These are phyloP conservation scores for Penicillium brevicompactum DNA, from an alignment of 2,329 filamentous ascomycete genomes.

Conservation along the genomic window DNA sequence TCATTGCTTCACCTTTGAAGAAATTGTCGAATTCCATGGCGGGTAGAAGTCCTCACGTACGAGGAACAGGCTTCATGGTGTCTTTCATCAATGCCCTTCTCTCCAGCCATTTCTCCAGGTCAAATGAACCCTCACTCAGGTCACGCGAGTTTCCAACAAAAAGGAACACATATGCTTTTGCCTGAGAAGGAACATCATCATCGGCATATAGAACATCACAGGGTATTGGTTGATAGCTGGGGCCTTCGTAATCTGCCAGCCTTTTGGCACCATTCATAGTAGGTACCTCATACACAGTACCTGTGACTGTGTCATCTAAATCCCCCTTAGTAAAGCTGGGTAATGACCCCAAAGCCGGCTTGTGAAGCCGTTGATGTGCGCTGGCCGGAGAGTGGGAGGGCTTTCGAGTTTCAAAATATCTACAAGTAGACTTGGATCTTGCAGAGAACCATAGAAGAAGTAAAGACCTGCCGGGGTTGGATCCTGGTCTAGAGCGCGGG, in stretches of 20 bases:
- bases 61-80: neutral
- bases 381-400: slow-evolving; percentile 15
- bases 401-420: slow-evolving; percentile 20
- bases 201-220: slow-evolving; percentile 16
- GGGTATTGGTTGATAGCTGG: slow-evolving; percentile 7
- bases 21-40: slow-evolving; percentile 9
- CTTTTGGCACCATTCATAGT: slow-evolving; percentile 11
- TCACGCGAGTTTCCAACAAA: slow-evolving; percentile 6
- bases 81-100: neutral
- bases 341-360: slow-evolving; percentile 26
- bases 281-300: slow-evolving; percentile 19
- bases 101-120: neutral
- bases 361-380: slow-evolving; percentile 19
- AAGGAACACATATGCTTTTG: slow-evolving; percentile 6
- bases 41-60: neutral
- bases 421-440: slow-evolving; percentile 24
- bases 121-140: slow-evolving; percentile 5
- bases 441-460: slow-evolving; percentile 39
- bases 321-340: slow-evolving; percentile 17
- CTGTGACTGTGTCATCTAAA: slow-evolving; percentile 11
- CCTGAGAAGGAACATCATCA: neutral
- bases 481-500: neutral
- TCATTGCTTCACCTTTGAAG: neutral
- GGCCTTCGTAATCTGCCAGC: slow-evolving; percentile 18
- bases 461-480: slow-evolving; percentile 20